Percentiles rank a stretch among this genome's conserved stretches.
phyloP scores from a whole-genome alignment of 2,329 filamentous ascomycete genomes.

The Sodiomyces alkalinus region DNA sequence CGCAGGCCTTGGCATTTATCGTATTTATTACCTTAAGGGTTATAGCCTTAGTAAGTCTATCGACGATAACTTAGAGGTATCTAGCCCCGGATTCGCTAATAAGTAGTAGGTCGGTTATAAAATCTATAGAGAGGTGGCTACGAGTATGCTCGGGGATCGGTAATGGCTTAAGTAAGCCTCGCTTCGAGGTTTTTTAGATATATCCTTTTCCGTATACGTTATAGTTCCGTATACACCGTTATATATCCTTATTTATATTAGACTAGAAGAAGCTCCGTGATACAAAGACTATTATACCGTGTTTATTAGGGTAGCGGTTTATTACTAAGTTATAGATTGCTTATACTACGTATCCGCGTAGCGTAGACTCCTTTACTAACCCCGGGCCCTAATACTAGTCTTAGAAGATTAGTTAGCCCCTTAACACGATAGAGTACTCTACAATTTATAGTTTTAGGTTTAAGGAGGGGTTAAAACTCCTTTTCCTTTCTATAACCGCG shows the following conservation, averaged over 20 bases:
- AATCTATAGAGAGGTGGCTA: conserved; percentile 1
- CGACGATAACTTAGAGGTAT: not conserved
- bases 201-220: not conserved
- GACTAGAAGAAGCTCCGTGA: conserved; percentile 1
- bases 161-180: not conserved
- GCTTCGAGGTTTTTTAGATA: not conserved
- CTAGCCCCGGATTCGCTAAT: not conserved
- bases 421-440: not conserved
- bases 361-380: not conserved
- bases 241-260: not conserved
- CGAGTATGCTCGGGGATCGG: not conserved
- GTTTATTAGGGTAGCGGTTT: not conserved
- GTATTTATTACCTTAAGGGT: conserved; percentile 1
- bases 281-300: not conserved
- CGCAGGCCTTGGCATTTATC: not conserved
- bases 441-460: conserved; percentile 1
- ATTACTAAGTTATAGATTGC: not conserved
- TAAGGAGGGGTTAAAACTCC: not conserved
- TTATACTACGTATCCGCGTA: not conserved
- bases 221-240: not conserved
- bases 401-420: not conserved
- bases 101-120: not conserved
- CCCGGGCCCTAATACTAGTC: not conserved
- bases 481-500: not conserved
- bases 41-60: not conserved